A percentile compares a stretch with the other conserved stretches of the same genome.
Evolutionary conservation across 805 yeast genomes (phyloP).

Genomic region (Hanseniaspora pseudoguilliermondii): DNA sequence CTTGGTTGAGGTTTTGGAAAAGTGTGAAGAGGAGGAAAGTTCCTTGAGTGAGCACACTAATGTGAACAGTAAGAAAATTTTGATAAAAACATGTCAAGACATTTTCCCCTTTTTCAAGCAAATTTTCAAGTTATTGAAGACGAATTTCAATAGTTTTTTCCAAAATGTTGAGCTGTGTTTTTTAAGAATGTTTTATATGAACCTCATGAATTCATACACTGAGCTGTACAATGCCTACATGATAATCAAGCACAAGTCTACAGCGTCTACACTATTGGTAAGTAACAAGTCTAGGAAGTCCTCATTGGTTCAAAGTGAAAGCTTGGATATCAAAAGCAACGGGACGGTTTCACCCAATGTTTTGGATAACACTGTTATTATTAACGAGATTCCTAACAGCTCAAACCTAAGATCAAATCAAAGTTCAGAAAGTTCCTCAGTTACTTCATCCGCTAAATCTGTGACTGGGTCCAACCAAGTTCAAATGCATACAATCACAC

Average conservation of each 20-base stretch:
- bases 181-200: slow-evolving; percentile 49
- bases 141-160: slow-evolving; percentile 38
- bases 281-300: slow-evolving; percentile 8
- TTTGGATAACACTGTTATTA: not conserved
- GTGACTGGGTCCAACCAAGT: not conserved
- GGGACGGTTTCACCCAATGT: not conserved
- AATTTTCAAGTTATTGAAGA: slow-evolving; percentile 37
- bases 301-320: not conserved
- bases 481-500: not conserved
- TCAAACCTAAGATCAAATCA: not conserved
- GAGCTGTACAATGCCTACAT: slow-evolving; percentile 59
- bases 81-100: slow-evolving; percentile 28
- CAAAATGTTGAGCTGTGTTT: slow-evolving; percentile 50
- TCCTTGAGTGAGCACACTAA: slow-evolving; percentile 14
- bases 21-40: slow-evolving; percentile 33
- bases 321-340: slow-evolving; percentile 14
- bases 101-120: slow-evolving; percentile 39
- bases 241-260: slow-evolving; percentile 18
- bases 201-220: slow-evolving; percentile 48
- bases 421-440: not conserved
- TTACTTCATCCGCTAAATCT: not conserved
- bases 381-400: not conserved
- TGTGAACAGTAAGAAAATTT: slow-evolving; percentile 26
- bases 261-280: slow-evolving; percentile 8
- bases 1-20: slow-evolving; percentile 44